These are phyloP conservation scores for Zoysia matrella DNA, from an alignment of 202 grass and related monocot species.

Conservation along the genomic window DNA sequence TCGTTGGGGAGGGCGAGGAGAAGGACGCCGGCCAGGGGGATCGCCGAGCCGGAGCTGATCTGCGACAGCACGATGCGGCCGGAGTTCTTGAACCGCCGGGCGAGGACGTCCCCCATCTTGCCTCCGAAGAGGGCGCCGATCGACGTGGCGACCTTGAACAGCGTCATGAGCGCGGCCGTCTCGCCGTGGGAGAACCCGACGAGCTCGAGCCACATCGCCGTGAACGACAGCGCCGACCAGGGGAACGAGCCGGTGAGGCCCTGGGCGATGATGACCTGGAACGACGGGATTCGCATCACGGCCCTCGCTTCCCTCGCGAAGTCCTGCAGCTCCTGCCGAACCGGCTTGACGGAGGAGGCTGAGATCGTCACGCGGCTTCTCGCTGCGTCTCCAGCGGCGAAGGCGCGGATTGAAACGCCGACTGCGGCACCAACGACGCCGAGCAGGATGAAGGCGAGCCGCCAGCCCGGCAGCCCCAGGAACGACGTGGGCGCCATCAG, in stretches of 20 bases:
- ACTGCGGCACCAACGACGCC: constrained; percentile 15
- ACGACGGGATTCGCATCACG: constrained; percentile 66
- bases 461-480: constrained; percentile 45
- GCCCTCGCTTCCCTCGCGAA: constrained; percentile 59
- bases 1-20: constrained; percentile 68
- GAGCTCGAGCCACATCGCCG: constrained; percentile 76
- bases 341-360: neutral
- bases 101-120: constrained; percentile 76
- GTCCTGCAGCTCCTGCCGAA: constrained; percentile 43
- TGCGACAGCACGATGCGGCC: constrained; percentile 83
- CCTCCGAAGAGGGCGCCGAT: constrained; percentile 71
- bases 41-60: constrained; percentile 69
- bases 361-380: neutral
- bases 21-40: constrained; percentile 66
- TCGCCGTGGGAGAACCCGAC: constrained; percentile 72
- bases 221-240: constrained; percentile 57
- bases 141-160: constrained; percentile 68
- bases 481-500: constrained; percentile 50
- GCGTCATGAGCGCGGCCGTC: constrained; percentile 63
- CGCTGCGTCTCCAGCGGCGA: constrained; percentile 7
- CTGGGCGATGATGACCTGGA: constrained; percentile 89
- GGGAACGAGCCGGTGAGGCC: constrained; percentile 66
- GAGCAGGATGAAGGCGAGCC: constrained; percentile 49
- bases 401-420: constrained; percentile 43
- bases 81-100: constrained; percentile 55